Conservation (phyloP, 1,284 basidiomycete species). For the Nidula niveotomentosa region DNA sequence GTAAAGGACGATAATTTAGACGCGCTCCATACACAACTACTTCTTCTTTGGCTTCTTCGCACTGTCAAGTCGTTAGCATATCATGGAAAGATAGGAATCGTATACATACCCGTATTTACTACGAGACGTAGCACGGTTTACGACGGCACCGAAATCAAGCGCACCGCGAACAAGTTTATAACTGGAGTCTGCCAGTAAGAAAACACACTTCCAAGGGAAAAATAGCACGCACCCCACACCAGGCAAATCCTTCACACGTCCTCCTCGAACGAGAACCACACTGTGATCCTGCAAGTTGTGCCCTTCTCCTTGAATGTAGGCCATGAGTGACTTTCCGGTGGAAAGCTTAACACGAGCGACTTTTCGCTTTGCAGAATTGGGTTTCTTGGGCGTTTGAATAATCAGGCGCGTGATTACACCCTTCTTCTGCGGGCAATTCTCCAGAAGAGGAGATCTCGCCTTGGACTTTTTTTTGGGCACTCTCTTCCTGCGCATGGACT, state of each 20-base stretch:
- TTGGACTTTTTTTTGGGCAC: slow-evolving; percentile 46
- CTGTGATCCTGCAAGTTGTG: slow-evolving; percentile 98
- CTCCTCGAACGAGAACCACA: slow-evolving; percentile 93
- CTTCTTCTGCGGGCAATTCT: slow-evolving; percentile 82
- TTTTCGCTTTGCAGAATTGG: slow-evolving; percentile 98
- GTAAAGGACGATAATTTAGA: slow-evolving; percentile 11
- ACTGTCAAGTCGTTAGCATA: slow-evolving; percentile 18
- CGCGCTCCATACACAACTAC: slow-evolving; percentile 18
- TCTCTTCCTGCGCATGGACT: slow-evolving; percentile 68
- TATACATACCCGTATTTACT: slow-evolving; percentile 90
- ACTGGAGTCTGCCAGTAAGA: slow-evolving; percentile 23
- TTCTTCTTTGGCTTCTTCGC: slow-evolving; percentile 85
- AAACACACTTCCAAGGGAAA: background rate
- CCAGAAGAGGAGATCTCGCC: slow-evolving; percentile 77
- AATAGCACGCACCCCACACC: slow-evolving; percentile 79
- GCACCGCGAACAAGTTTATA: slow-evolving; percentile 97
- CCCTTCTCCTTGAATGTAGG: slow-evolving; percentile 97
- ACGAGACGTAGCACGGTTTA: slow-evolving; percentile 77
- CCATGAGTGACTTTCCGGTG: slow-evolving; percentile 88
- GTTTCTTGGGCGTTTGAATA: slow-evolving; percentile 93
- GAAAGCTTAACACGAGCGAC: slow-evolving; percentile 93
- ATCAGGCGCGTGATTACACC: slow-evolving; percentile 87
- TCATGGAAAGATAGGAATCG: background rate
- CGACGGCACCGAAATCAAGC: slow-evolving; percentile 90
- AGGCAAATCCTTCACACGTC: slow-evolving; percentile 95